Evolutionary conservation across 495 filamentous ascomycete species (phyloP).

Genomic region (Pseudomonodictys pantanalensis): DNA sequence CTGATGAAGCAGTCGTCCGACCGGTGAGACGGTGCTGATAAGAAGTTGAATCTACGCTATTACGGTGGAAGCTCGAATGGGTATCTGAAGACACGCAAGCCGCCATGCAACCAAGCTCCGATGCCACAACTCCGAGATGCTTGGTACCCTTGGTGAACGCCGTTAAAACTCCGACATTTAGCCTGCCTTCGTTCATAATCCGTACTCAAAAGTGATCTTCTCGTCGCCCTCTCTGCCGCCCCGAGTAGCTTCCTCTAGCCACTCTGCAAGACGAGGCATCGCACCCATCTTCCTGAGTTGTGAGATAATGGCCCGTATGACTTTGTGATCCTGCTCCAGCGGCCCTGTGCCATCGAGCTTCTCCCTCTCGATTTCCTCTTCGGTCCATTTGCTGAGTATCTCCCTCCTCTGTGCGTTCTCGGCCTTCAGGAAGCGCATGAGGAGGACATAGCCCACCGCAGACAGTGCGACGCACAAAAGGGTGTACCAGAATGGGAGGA

Average conservation of each 20-base stretch:
- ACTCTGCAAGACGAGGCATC: background rate
- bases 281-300: background rate
- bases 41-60: too few relatives aligned
- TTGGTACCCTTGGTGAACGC: too few relatives aligned
- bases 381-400: conserved; percentile 28
- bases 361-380: conserved; percentile 34
- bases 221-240: conserved; percentile 30
- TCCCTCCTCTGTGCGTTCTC: conserved; percentile 41
- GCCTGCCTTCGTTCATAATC: conserved; percentile 2
- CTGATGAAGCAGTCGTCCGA: too few relatives aligned
- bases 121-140: too few relatives aligned
- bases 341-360: conserved; percentile 16
- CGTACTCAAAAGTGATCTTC: conserved; percentile 31
- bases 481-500: conserved; percentile 47
- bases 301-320: background rate
- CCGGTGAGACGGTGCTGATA: too few relatives aligned
- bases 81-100: too few relatives aligned
- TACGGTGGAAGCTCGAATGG: too few relatives aligned
- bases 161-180: background rate
- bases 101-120: too few relatives aligned
- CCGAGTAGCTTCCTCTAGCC: conserved; percentile 21
- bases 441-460: conserved; percentile 45
- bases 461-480: conserved; percentile 44
- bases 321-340: conserved; percentile 5
- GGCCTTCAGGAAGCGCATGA: conserved; percentile 33